Percentiles rank a stretch among this genome's conserved stretches.
Evolutionary conservation across 192 early-diverging fungal species (phyloP).

Genomic region (Chytriomyces confervae): DNA sequence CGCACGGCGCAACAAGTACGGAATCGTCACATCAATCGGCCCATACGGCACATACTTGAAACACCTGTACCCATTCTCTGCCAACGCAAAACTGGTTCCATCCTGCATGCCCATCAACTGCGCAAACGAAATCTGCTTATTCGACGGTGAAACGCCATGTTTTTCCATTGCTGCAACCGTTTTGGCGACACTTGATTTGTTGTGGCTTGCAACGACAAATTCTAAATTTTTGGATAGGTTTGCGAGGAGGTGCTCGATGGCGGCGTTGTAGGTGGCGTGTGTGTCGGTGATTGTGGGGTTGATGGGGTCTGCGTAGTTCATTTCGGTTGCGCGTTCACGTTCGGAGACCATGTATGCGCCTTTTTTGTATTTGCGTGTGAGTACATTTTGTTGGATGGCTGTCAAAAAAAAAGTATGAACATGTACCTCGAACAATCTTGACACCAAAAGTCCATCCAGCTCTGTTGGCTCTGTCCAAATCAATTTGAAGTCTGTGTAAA

Average conservation of each 20-base stretch:
- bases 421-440: conserved; percentile 79
- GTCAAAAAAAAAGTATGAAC: too few species aligned
- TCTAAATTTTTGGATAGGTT: conserved; percentile 65
- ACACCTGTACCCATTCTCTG: conserved; percentile 71
- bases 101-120: conserved; percentile 97
- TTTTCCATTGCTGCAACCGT: conserved; percentile 70
- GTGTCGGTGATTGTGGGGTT: conserved; percentile 79
- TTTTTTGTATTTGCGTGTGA: too few species aligned
- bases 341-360: conserved; percentile 79
- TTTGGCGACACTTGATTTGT: conserved; percentile 76
- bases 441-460: conserved; percentile 79
- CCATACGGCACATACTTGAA: conserved; percentile 87
- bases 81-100: conserved; percentile 80
- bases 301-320: conserved; percentile 82
- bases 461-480: conserved; percentile 69
- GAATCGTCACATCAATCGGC: conserved; percentile 86
- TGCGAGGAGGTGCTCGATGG: conserved; percentile 73
- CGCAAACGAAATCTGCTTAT: conserved; percentile 80
- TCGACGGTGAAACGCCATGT: conserved; percentile 54
- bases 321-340: conserved; percentile 68
- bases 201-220: conserved; percentile 92
- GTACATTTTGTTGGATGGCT: too few species aligned
- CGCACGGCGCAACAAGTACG: conserved; percentile 90
- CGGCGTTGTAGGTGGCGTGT: conserved; percentile 81
- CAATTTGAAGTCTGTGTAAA: conserved; percentile 63